Evolutionary conservation across 257 asterid species (phyloP), one percentile per base, ranked within the genome.

Genomic region (Nicotiana obtusifolia): DNA sequence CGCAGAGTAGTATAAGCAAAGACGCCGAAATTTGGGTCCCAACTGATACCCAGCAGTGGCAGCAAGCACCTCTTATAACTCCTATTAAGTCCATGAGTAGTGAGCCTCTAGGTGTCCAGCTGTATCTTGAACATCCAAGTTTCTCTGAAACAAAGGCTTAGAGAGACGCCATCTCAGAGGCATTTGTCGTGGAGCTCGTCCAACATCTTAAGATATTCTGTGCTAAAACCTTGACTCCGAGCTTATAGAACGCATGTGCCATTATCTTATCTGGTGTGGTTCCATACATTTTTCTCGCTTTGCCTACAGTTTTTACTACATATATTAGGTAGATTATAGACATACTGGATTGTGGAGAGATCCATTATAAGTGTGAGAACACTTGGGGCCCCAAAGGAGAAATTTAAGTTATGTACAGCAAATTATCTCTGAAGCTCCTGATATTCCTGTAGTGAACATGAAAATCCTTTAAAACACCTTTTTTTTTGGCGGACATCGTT

Each of bases 81-180:
- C 99, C 99, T 0, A 90, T 95, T 85, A 95, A 91, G 88, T 95
- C 99, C 82, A 90, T 95, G 95, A 88, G 69, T 89, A 90, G 92
- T 82, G 93, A 95, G 65, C 97, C 98, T 78, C 93, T 95, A 28
- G 92, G 93, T 20, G 84, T 95, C 81, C 98, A 95, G 90, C 89
- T 93, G 76, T 95, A 93, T 84, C 80, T 90, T n/a, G 98, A 93
- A 83, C 95, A 91, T 87, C 95, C 95, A 14, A 88, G 85, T 80
- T 83, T 75, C 82, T 83, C 90, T 35, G 88, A 88, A 82, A 91
- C 90, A 30, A 83, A 84, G 57, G 77, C 82, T 24, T 80, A 80
- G 80, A 52, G 71, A 22, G 54, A 24, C 8, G 49, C 59, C 66
- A 35, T 37, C 41, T 60, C 60, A 31, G 57, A 14, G 17, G 59